Base-by-base conservation (phyloP, 768 basidiomycete genomes). In the Boletus fagicola region DNA sequence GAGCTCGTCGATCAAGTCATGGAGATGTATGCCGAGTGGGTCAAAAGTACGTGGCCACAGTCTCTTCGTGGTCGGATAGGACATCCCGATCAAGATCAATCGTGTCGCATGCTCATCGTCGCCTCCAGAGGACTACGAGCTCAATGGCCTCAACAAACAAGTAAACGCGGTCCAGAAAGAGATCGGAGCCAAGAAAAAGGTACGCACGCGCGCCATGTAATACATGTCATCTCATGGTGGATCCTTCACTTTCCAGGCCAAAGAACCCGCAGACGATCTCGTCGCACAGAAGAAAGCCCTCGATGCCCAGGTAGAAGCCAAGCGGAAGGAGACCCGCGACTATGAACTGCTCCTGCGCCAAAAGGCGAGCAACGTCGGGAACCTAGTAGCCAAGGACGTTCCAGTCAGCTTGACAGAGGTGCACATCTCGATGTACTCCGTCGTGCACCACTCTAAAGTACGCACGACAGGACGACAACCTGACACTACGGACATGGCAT, bases 1-100 rank as follows among this genome's bases (percentile, higher is more conserved):
- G 95, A 94, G 72, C 72, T 97, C 63, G 95, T 98, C 16, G 94
- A 98, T 73, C 93, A 98, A 72, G 83, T 98, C 57, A 86, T 98
- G 57, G 83, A 84, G 67, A 86, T 95, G 85, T 97, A 98, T 67
- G 74, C 82, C 11, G 90, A 94, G 63, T 98, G 95, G 94, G 92
- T 93, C 51, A 91, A 93, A 74, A 86, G 97, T 97, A 71, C 69
- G 92, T 83, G 30, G 35, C 54, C 45, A 43, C 61, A 13, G 54
- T 46, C 26, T 28, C 40, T 44, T 40, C 36, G 9, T 12, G 30
- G 22, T 16, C 11, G 22, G 16, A 15, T n/a, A 10, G 5, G 28
- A 4, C 44, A 54, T 49, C 20, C 48, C 0, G 38, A 20, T 45
- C 38, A n/a, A 48, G 24, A 53, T 54, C 44, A 13, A 33, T 42